Evolutionary conservation across 73 alveolate species (phyloP).

Genomic region (Paramecium caudatum): DNA sequence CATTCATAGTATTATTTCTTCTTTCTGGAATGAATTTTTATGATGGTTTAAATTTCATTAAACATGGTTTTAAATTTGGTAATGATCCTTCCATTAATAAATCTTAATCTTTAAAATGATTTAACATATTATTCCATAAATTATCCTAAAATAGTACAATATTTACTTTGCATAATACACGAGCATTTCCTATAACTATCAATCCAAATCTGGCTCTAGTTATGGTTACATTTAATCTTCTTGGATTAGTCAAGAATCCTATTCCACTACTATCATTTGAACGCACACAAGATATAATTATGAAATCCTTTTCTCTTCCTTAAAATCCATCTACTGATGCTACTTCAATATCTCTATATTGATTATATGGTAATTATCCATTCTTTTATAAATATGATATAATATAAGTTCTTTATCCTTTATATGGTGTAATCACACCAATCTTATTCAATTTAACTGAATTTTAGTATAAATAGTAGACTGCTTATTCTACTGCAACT

Average conservation of each 20-base stretch:
- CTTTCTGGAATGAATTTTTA: slow-evolving; percentile 83
- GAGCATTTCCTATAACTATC: slow-evolving; percentile 99
- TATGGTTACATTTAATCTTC: slow-evolving; percentile 99
- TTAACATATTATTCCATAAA: slow-evolving; percentile 94
- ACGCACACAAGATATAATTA: slow-evolving; percentile 98
- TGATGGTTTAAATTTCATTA: slow-evolving; percentile 80
- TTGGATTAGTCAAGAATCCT: slow-evolving; percentile 99
- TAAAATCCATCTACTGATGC: slow-evolving; percentile 99
- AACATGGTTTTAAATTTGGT: slow-evolving; percentile 82
- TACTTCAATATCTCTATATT: slow-evolving; percentile 80
- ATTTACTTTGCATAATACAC: slow-evolving; percentile 80
- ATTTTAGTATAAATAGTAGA: slow-evolving; percentile 89
- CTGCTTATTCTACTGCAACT: slow-evolving; percentile 94
- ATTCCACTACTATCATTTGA: slow-evolving; percentile 95
- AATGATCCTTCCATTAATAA: slow-evolving; percentile 98
- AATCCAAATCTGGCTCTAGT: slow-evolving; percentile 99
- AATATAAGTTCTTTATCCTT: slow-evolving; percentile 98
- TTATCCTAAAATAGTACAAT: slow-evolving; percentile 11
- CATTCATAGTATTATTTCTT: slow-evolving; percentile 63
- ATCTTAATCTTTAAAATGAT: slow-evolving; percentile 96
- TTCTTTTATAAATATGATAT: slow-evolving; percentile 87
- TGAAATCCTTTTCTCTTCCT: slow-evolving; percentile 99
- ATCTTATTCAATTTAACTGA: slow-evolving; percentile 96
- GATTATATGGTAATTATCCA: slow-evolving; percentile 79
- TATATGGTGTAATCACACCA: slow-evolving; percentile 99